Evolutionary conservation across 768 basidiomycete species (phyloP).

Genomic region (Naematelia aurantialba): DNA sequence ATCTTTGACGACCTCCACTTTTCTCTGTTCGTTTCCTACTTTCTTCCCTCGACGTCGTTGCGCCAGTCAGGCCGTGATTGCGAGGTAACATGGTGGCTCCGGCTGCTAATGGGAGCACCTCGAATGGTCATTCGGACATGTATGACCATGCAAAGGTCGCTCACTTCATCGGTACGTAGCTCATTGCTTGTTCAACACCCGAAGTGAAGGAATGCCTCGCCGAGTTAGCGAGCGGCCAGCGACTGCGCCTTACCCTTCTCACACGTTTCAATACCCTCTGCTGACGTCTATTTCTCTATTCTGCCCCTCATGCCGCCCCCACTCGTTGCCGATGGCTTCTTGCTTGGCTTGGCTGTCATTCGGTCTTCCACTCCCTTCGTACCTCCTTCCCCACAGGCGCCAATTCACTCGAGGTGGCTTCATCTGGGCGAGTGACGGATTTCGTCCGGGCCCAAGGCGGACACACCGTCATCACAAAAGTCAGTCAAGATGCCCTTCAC

Average conservation of each 20-base stretch:
- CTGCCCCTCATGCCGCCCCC: not conserved
- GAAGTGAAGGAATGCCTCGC: not conserved
- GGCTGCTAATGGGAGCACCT: slow-evolving; percentile 14
- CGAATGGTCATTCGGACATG: slow-evolving; percentile 23
- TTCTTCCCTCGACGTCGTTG: not conserved
- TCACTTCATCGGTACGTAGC: slow-evolving; percentile 61
- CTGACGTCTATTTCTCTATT: not conserved
- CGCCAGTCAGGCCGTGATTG: not conserved
- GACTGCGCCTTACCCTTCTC: not conserved
- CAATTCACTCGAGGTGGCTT: slow-evolving; percentile 81
- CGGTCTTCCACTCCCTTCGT: not conserved
- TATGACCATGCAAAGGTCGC: slow-evolving; percentile 61
- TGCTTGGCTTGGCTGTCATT: not conserved
- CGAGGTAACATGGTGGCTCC: not conserved
- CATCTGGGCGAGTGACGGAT: slow-evolving; percentile 73
- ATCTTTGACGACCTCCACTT: not conserved
- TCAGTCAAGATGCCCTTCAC: slow-evolving; percentile 49
- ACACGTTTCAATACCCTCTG: no score
- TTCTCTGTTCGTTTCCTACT: not conserved
- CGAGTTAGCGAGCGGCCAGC: not conserved
- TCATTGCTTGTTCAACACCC: not conserved
- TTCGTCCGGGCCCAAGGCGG: slow-evolving; percentile 89
- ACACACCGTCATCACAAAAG: slow-evolving; percentile 98
- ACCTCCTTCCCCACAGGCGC: slow-evolving; percentile 61
- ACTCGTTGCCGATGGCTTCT: not conserved